Conservation (phyloP, 2,329 filamentous ascomycete species). For the Ophioceras dolichostomum region DNA sequence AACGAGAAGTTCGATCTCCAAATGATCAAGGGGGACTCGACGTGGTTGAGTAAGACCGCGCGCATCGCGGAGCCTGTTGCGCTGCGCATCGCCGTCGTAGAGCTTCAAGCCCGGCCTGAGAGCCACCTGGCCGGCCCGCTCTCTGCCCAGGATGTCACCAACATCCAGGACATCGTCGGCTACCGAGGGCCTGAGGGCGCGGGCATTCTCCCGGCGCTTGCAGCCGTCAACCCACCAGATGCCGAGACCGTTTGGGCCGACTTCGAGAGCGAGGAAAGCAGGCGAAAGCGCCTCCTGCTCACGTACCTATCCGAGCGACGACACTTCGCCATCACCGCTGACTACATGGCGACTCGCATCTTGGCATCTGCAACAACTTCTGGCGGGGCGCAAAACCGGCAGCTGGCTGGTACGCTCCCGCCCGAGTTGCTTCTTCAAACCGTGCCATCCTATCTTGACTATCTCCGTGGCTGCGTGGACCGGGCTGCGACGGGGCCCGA, state of each 20-base stretch:
- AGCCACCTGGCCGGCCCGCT: conserved; percentile 58
- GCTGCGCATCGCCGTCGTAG: conserved; percentile 66
- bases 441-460: conserved; percentile 29
- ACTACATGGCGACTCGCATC: conserved; percentile 39
- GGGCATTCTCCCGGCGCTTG: conserved; percentile 41
- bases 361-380: conserved; percentile 16
- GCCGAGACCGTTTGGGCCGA: conserved; percentile 41
- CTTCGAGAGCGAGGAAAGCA: conserved; percentile 50
- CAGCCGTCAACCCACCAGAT: conserved; percentile 31
- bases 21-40: conserved; percentile 69
- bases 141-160: conserved; percentile 66
- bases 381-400: conserved; percentile 8
- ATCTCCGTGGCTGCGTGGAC: conserved; percentile 34
- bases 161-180: conserved; percentile 62
- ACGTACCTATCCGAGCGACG: conserved; percentile 62
- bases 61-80: conserved; percentile 72
- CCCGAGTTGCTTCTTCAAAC: conserved; percentile 7
- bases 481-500: conserved; percentile 34
- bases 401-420: too few species aligned
- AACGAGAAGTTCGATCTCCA: conserved; percentile 61
- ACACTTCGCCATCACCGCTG: conserved; percentile 52
- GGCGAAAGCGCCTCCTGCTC: conserved; percentile 55
- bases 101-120: conserved; percentile 74
- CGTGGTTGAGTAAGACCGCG: conserved; percentile 73
- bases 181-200: conserved; percentile 47